Base-by-base conservation (phyloP, 305 asterid species). In the Solanum chacoense region DNA sequence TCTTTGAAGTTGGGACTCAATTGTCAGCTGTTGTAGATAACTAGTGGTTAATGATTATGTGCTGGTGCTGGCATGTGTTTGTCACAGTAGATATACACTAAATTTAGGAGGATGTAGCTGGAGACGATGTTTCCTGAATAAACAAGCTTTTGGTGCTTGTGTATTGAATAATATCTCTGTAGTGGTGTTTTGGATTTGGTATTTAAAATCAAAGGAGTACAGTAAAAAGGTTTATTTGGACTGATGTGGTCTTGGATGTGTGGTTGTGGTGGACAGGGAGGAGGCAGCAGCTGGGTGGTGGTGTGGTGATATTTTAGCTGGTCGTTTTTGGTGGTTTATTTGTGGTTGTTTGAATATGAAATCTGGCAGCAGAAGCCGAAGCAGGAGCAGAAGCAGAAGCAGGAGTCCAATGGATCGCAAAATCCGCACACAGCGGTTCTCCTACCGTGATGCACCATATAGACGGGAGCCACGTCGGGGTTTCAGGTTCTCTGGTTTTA, bases 241-340 rank as follows among this genome's bases (percentile, higher is more conserved):
- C 87, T 84, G 87, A 94, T 92, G 73, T 94, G 95, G 98, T 93
- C 90, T 94, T 94, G 94, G 96, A 91, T 97, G 94, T 95, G 94
- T 96, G 97, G 96, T 94, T 96, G 94, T 97, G 98, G 98, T 97
- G 99, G 98, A 93, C 99, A 97, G 99, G 98, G 94, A 92, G 96
- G 94, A 90, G 95, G 94, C 92, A 81, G 95, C 94, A 91, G 97
- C 92, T 88, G 78, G 88, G 75, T 65, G 78, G 90, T 55, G 81
- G 88, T 35, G 92, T 92, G 95, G 95, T 93, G 95, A 88, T 87
- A 67, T 90, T 90, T 92, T 93, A 92, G 93, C 95, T 28, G 91
- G 84, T 90, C 86, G 77, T 92, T 92, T 20, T 94, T 92, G 94
- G 91, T 86, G 89, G 91, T 94, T 93, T 91, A 92, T 88, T 86